These are phyloP conservation scores for Calonectria pauciramosa DNA, from an alignment of 2,329 filamentous ascomycete species.

Conservation along the genomic window DNA sequence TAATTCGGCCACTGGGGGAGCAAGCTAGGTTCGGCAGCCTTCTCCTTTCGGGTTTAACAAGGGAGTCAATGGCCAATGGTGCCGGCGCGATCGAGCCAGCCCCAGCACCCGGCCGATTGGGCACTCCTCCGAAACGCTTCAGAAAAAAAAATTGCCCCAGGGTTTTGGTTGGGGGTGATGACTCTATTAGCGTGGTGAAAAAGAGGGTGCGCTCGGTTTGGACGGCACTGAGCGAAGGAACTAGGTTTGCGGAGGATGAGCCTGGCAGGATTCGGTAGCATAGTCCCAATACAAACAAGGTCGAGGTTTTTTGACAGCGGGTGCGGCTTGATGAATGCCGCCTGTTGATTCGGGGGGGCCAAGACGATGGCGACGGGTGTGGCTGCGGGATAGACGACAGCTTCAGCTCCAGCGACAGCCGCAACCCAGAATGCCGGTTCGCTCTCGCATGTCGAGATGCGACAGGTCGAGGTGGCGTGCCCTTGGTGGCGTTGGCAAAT, in stretches of 20 bases:
- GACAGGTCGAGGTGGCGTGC: not conserved
- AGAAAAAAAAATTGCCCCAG: not conserved
- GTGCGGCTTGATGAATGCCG: not conserved
- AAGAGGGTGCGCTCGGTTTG: not conserved
- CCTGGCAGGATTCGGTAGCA: not conserved
- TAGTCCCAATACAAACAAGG: too few species aligned
- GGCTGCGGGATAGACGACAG: not conserved
- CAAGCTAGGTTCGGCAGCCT: not conserved
- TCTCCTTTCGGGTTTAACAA: constrained; percentile 25
- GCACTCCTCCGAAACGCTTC: not conserved
- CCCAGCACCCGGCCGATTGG: constrained; percentile 23
- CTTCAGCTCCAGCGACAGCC: not conserved
- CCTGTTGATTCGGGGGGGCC: not conserved
- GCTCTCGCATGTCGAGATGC: not conserved
- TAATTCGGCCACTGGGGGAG: not conserved
- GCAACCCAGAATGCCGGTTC: not conserved
- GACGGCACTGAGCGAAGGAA: not conserved
- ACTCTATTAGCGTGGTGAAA: constrained; percentile 1
- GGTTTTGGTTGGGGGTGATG: not conserved
- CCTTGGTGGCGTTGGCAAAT: not conserved
- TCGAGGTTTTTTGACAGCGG: not conserved
- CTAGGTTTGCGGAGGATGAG: not conserved
- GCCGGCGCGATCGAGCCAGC: not conserved
- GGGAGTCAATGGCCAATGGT: not conserved
- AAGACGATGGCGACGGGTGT: constrained; percentile 18